Conservation (phyloP, 352 stramenopile genomes). For the Pythium vanterpoolii region DNA sequence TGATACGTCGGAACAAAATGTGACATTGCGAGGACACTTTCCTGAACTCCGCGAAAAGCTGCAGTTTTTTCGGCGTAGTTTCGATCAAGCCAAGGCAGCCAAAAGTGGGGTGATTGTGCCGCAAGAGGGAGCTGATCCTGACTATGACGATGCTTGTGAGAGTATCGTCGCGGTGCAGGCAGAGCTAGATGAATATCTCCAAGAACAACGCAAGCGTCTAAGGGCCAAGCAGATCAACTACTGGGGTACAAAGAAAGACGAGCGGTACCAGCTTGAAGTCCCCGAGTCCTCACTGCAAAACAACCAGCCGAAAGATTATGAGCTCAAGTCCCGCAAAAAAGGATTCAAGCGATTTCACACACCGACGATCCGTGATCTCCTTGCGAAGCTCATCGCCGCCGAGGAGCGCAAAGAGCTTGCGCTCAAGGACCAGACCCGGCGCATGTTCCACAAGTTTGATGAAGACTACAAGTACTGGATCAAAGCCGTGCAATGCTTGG, state of each 20-base stretch:
- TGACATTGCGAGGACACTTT: constrained; percentile 59
- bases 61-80: constrained; percentile 95
- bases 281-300: constrained; percentile 68
- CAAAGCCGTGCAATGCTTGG: constrained; percentile 89
- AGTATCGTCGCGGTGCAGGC: constrained; percentile 83
- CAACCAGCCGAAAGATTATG: constrained; percentile 93
- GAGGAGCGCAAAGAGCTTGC: constrained; percentile 81
- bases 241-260: constrained; percentile 93
- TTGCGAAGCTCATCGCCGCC: constrained; percentile 68
- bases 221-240: constrained; percentile 90
- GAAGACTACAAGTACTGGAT: constrained; percentile 92
- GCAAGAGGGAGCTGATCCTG: constrained; percentile 89
- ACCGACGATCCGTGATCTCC: constrained; percentile 71
- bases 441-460: constrained; percentile 98
- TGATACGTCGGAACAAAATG: background rate
- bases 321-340: constrained; percentile 93
- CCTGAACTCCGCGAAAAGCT: constrained; percentile 90
- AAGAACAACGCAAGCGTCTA: constrained; percentile 64
- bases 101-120: constrained; percentile 93
- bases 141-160: constrained; percentile 92
- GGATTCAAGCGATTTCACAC: constrained; percentile 92
- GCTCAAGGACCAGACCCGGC: constrained; percentile 86
- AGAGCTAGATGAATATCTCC: constrained; percentile 92
- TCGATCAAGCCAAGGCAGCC: constrained; percentile 93
- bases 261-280: constrained; percentile 92